phyloP scores from a whole-genome alignment of 805 yeast species.

The Zygotorulaspora chibaensis region DNA sequence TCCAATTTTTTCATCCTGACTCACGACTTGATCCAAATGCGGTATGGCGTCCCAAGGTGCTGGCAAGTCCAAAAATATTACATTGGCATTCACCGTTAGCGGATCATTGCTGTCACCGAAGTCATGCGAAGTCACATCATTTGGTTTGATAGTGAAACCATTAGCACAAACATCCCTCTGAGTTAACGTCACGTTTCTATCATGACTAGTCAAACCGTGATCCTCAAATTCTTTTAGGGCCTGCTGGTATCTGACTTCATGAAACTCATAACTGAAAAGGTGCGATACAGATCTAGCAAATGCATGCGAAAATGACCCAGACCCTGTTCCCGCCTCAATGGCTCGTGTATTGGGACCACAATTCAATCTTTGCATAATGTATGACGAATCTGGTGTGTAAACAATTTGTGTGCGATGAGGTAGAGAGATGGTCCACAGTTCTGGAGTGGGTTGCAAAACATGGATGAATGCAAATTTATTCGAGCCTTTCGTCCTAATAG shows the following conservation, averaged over 20 bases:
- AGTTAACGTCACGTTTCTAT: constrained; percentile 56
- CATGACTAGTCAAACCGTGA: constrained; percentile 51
- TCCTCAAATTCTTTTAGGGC: constrained; percentile 71
- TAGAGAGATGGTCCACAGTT: constrained; percentile 89
- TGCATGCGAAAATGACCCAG: constrained; percentile 92
- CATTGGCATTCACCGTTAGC: constrained; percentile 45
- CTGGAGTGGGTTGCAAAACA: constrained; percentile 87
- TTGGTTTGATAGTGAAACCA: constrained; percentile 59
- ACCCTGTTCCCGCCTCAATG: constrained; percentile 97
- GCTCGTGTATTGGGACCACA: constrained; percentile 72
- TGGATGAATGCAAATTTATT: constrained; percentile 71
- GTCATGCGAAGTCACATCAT: constrained; percentile 25
- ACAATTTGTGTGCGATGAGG: constrained; percentile 98
- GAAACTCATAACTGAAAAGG: constrained; percentile 86
- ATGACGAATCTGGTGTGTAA: constrained; percentile 91
- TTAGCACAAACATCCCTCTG: constrained; percentile 90
- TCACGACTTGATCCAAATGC: constrained; percentile 56
- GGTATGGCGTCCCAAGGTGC: constrained; percentile 96
- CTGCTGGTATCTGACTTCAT: constrained; percentile 73
- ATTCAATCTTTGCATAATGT: constrained; percentile 75
- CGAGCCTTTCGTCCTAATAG: constrained; percentile 57
- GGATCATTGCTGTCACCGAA: constrained; percentile 29
- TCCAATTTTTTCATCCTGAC: constrained; percentile 50
- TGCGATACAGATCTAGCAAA: constrained; percentile 80
- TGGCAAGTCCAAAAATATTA: constrained; percentile 86